Percentiles rank a stretch among this genome's conserved stretches.
phyloP scores from a whole-genome alignment of 768 basidiomycete genomes.

The Pleurotus giganteus region DNA sequence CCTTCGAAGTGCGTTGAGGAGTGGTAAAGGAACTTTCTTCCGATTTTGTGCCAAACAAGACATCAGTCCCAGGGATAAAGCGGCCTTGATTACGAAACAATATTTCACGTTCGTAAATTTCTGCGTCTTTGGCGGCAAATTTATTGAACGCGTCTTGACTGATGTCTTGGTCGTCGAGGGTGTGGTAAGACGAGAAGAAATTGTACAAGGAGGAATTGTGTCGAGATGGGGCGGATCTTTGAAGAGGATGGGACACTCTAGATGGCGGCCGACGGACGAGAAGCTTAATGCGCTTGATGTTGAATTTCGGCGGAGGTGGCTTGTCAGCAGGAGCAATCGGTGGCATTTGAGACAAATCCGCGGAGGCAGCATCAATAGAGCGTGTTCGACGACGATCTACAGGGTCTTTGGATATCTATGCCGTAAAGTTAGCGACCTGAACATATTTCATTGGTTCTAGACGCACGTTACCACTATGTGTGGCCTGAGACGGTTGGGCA shows the following conservation, averaged over 20 bases:
- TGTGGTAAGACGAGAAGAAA: slow-evolving; percentile 63
- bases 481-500: not conserved
- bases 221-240: slow-evolving; percentile 54
- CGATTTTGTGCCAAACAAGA: slow-evolving; percentile 26
- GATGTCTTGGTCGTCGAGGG: slow-evolving; percentile 49
- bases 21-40: slow-evolving; percentile 24
- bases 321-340: slow-evolving; percentile 4
- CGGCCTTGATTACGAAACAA: slow-evolving; percentile 34
- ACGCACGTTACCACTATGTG: not conserved
- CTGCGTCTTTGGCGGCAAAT: slow-evolving; percentile 26
- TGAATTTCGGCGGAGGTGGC: slow-evolving; percentile 23
- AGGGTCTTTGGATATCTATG: not conserved
- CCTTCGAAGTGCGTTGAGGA: slow-evolving; percentile 34
- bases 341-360: not conserved
- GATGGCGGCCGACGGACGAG: slow-evolving; percentile 66
- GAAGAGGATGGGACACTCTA: slow-evolving; percentile 60
- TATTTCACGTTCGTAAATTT: slow-evolving; percentile 31
- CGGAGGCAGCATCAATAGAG: not conserved
- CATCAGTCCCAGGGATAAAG: slow-evolving; percentile 37
- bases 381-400: not conserved
- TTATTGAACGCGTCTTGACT: slow-evolving; percentile 28
- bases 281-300: slow-evolving; percentile 63
- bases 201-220: slow-evolving; percentile 52
- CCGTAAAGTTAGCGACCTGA: not conserved
- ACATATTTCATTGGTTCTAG: not conserved